Conservation (phyloP, 148 eudicot genomes). For the Vaccinium corymbosum region DNA sequence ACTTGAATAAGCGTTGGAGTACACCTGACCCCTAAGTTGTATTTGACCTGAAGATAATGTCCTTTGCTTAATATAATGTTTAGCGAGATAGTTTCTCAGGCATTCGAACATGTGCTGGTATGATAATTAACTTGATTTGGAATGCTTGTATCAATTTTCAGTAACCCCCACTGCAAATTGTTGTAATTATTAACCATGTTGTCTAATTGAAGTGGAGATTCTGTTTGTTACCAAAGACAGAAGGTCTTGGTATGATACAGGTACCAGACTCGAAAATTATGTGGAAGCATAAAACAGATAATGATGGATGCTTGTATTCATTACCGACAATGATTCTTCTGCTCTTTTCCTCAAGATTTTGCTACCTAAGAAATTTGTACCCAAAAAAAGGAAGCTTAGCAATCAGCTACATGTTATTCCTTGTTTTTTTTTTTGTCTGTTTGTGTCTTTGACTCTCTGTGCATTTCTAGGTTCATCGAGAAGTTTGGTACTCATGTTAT, state of each 20-base stretch:
- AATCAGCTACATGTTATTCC: constrained; percentile 3
- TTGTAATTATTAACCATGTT: not conserved
- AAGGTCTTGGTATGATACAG: not conserved
- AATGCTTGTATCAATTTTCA: not conserved
- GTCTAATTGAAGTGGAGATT: not conserved
- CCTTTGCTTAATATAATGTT: not conserved
- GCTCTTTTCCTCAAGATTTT: not conserved
- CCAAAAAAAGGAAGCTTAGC: not conserved
- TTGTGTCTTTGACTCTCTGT: not conserved
- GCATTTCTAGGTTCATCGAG: constrained; percentile 42
- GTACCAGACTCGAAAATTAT: not conserved
- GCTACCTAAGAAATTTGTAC: not conserved
- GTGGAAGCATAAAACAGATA: not conserved
- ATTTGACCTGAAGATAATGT: not conserved
- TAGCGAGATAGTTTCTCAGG: not conserved
- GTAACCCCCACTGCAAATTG: not conserved
- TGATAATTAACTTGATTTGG: not conserved
- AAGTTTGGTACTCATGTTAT: constrained; percentile 51
- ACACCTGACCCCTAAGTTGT: not conserved
- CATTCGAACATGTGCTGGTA: not conserved
- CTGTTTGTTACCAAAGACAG: too few relatives aligned
- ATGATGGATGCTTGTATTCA: not conserved
- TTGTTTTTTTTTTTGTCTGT: not conserved
- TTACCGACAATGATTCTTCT: constrained; percentile 3
- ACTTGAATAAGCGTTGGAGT: not conserved